Conservation (phyloP, 2,329 filamentous ascomycete genomes). For the Venturia effusa region DNA sequence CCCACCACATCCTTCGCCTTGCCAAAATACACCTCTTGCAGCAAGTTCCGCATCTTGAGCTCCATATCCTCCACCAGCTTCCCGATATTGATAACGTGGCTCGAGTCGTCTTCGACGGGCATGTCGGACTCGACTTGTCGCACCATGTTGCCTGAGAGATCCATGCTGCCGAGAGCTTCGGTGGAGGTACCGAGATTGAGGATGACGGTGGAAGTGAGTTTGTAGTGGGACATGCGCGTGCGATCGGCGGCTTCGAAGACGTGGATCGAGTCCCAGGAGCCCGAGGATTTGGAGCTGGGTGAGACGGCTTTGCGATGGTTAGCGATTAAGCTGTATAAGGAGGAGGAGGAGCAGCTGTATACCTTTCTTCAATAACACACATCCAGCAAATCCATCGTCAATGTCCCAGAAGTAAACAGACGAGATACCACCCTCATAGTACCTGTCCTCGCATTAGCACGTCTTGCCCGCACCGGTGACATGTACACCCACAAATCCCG, state of each 20-base stretch:
- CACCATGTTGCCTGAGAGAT: slow-evolving; percentile 96
- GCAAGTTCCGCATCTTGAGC: slow-evolving; percentile 94
- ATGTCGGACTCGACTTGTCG: slow-evolving; percentile 89
- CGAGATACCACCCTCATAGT: slow-evolving; percentile 91
- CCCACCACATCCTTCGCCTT: slow-evolving; percentile 98
- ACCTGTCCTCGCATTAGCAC: slow-evolving; percentile 32
- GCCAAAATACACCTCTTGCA: slow-evolving; percentile 99
- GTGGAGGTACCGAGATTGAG: slow-evolving; percentile 66
- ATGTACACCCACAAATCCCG: slow-evolving; percentile 58
- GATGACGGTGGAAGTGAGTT: slow-evolving; percentile 94
- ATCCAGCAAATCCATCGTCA: slow-evolving; percentile 94
- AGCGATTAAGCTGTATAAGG: background rate
- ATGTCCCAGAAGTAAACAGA: slow-evolving; percentile 98
- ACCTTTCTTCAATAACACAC: slow-evolving; percentile 93
- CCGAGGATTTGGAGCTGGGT: slow-evolving; percentile 55
- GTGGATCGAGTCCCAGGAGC: slow-evolving; percentile 96
- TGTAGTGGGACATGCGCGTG: slow-evolving; percentile 87
- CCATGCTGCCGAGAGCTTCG: slow-evolving; percentile 67
- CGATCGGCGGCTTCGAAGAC: slow-evolving; percentile 95
- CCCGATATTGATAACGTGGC: slow-evolving; percentile 65
- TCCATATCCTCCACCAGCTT: slow-evolving; percentile 97
- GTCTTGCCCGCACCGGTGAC: background rate
- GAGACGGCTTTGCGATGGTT: slow-evolving; percentile 47
- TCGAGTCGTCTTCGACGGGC: slow-evolving; percentile 49
- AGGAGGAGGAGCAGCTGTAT: slow-evolving; percentile 13